These are phyloP conservation scores for Eurotiales sp. DNA, from an alignment of 2,329 filamentous ascomycete genomes.

Conservation along the genomic window DNA sequence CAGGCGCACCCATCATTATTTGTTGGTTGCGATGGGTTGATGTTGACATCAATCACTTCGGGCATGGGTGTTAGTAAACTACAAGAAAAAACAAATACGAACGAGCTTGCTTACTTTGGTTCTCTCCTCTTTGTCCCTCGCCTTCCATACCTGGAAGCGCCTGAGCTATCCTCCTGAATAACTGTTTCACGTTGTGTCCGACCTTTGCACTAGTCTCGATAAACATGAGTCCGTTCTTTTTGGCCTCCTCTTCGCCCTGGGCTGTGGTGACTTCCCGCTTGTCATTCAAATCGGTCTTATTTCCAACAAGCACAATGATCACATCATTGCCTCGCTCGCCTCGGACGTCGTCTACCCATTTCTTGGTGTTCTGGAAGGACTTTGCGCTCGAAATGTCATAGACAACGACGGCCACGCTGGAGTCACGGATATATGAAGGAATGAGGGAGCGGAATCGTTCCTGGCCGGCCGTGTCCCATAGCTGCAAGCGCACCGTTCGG, in stretches of 20 bases:
- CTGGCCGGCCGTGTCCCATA: constrained; percentile 98
- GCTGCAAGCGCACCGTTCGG: constrained; percentile 90
- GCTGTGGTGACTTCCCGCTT: constrained; percentile 95
- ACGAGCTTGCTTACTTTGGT: constrained; percentile 71
- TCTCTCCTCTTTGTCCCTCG: constrained; percentile 70
- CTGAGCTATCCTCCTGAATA: constrained; percentile 98
- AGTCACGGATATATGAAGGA: constrained; percentile 97
- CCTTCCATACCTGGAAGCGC: constrained; percentile 97
- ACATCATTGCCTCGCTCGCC: constrained; percentile 97
- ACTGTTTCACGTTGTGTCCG: constrained; percentile 94
- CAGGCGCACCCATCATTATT: constrained; percentile 72
- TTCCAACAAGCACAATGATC: constrained; percentile 96
- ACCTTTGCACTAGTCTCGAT: constrained; percentile 98
- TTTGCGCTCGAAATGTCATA: constrained; percentile 98
- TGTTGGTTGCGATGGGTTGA: constrained; percentile 63
- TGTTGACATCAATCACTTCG: constrained; percentile 89
- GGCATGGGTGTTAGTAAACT: not conserved
- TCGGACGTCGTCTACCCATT: constrained; percentile 98
- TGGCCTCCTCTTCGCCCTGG: constrained; percentile 96
- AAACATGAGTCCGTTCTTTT: constrained; percentile 97
- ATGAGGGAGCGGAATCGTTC: constrained; percentile 96
- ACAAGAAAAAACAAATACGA: not conserved
- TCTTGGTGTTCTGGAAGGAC: constrained; percentile 96
- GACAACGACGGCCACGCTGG: constrained; percentile 94
- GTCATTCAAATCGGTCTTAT: constrained; percentile 98